Evolutionary conservation across 2,329 filamentous ascomycete species (phyloP), one percentile per base, ranked within the genome.

Genomic region (Trichoderma simmonsii): DNA sequence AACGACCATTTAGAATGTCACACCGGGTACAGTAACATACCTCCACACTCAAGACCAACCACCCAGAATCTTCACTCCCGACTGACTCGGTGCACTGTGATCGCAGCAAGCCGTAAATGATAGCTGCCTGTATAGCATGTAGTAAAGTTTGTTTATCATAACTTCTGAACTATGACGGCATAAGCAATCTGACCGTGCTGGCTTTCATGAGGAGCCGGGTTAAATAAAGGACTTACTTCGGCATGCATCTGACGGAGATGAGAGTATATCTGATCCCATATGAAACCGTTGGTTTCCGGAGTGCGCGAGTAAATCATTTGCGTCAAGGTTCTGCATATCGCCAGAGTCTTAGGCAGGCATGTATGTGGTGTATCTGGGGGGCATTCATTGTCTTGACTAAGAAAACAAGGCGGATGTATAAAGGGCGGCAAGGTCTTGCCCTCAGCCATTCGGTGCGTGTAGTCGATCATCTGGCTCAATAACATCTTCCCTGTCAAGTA

Each of bases 291-390:
- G 6, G 57, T 70, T 61, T 15, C 57, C 11, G 24, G 36, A 39
- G 67, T 63, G 11, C 67, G 32, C 32, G 67, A 70, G 28, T 63
- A 70, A 34, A 70, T 64, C 57, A 70, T 43, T 54, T 64, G 32
- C 0, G 57, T 63, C 8, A 64, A 1, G 1, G 12, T 64, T 15
- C 26, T 64, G 12, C 61, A 64, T 8, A 64, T 48, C 1, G 61
- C 61, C 11, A 64, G 26, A 5, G 11, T 18, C 5, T 64, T 30
- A 48, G 61, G 61, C 2, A 64, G 43, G 8, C 61, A 64, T 3
- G 24, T 32, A 21, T 64, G 61, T 0, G 61, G 61, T 21, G 61
- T 26, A 8, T 64, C 61, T 32, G 39, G 7, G 6, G 61, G 61
- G 1, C 61, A 64, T 24, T 64, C 61, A 5, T 63, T 36, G 24